Evolutionary conservation across 2,329 filamentous ascomycete species (phyloP).

Genomic region (Acephala macrosclerotiorum): DNA sequence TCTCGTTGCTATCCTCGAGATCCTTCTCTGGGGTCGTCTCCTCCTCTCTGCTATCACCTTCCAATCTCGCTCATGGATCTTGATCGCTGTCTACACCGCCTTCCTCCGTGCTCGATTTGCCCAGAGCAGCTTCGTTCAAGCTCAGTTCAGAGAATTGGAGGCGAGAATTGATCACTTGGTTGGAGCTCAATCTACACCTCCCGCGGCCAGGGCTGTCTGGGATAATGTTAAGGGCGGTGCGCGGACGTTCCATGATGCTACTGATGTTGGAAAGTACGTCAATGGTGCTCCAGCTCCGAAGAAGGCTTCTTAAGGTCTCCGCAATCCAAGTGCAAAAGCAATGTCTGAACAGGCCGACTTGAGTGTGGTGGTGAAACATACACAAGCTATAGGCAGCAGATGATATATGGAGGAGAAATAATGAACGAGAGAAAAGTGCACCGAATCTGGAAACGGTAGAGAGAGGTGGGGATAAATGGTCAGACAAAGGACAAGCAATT

Average conservation of each 20-base stretch:
- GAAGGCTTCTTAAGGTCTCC: constrained; percentile 54
- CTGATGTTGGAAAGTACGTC: constrained; percentile 79
- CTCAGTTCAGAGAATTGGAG: constrained; percentile 74
- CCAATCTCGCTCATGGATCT: constrained; percentile 88
- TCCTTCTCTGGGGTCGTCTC: constrained; percentile 85
- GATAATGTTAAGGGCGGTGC: constrained; percentile 76
- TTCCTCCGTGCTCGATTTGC: constrained; percentile 91
- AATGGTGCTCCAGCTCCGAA: constrained; percentile 65
- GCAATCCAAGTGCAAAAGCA: not conserved
- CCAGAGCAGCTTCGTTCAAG: constrained; percentile 94
- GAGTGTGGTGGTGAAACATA: constrained; percentile 18
- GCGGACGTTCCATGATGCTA: constrained; percentile 79
- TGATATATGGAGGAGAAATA: not conserved
- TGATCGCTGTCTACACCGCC: constrained; percentile 83
- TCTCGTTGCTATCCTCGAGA: constrained; percentile 87
- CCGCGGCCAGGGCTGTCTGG: constrained; percentile 81
- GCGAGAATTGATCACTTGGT: constrained; percentile 82
- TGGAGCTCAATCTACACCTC: constrained; percentile 86
- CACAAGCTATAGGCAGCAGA: constrained; percentile 9
- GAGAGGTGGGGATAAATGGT: not conserved
- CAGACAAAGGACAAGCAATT: not conserved
- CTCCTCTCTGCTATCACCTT: constrained; percentile 84
- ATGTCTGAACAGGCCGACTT: constrained; percentile 3
- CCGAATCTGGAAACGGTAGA: not conserved
- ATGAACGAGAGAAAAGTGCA: not conserved